Evolutionary conservation across 352 stramenopile genomes (phyloP).

Genomic region (Pythium coloratum): DNA sequence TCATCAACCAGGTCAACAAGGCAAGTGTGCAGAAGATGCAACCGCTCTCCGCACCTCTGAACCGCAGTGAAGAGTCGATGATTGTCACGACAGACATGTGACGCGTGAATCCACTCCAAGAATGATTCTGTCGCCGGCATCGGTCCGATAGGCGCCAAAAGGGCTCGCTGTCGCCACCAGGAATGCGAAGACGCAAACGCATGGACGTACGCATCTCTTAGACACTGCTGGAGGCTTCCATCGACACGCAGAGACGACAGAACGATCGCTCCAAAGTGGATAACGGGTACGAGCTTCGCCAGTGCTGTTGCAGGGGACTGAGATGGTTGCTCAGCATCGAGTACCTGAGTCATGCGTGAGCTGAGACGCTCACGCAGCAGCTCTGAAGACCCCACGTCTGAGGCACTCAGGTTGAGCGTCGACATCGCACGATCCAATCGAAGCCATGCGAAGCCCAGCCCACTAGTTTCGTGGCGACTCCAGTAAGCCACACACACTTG

Average conservation of each 20-base stretch:
- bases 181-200: constrained; percentile 6
- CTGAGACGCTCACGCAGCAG: constrained; percentile 7
- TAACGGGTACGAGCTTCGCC: constrained; percentile 7
- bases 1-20: constrained; percentile 21
- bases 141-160: not conserved
- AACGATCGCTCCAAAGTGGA: constrained; percentile 10
- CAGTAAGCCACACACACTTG: constrained; percentile 2
- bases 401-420: not conserved
- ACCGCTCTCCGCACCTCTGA: constrained; percentile 9
- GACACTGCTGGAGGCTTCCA: constrained; percentile 1
- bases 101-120: constrained; percentile 11
- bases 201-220: constrained; percentile 12
- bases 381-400: not conserved
- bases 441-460: constrained; percentile 8
- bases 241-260: constrained; percentile 1
- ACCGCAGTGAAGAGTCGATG: not conserved
- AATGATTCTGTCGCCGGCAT: not conserved
- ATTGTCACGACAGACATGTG: not conserved
- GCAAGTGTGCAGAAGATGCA: constrained; percentile 4
- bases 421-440: constrained; percentile 4
- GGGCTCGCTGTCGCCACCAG: constrained; percentile 14
- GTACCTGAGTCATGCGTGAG: not conserved
- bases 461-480: not conserved
- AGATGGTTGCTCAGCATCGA: constrained; percentile 8
- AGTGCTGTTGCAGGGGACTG: constrained; percentile 6